Evolutionary conservation across 2,329 filamentous ascomycete genomes (phyloP).

Genomic region (Fusarium palustre): DNA sequence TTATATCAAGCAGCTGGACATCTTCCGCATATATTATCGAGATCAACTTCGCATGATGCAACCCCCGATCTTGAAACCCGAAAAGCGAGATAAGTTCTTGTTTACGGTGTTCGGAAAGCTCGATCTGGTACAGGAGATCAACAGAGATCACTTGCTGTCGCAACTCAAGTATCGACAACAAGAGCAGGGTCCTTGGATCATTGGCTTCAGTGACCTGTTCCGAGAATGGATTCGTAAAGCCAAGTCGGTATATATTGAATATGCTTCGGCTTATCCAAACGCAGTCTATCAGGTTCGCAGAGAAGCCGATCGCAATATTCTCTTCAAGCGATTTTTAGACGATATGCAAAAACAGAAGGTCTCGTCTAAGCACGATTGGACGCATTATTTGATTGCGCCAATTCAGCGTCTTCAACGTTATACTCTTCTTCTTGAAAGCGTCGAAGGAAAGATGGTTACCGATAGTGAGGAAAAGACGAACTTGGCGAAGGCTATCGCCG

Average conservation of each 20-base stretch:
- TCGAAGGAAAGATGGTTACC: slow-evolving; percentile 83
- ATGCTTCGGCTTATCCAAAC: slow-evolving; percentile 86
- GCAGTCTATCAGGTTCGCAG: slow-evolving; percentile 86
- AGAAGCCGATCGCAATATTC: slow-evolving; percentile 84
- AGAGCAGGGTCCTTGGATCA: slow-evolving; percentile 94
- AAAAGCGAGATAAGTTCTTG: slow-evolving; percentile 83
- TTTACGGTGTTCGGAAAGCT: slow-evolving; percentile 90
- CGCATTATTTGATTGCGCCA: slow-evolving; percentile 91
- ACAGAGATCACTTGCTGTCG: slow-evolving; percentile 90
- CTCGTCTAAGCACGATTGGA: slow-evolving; percentile 89
- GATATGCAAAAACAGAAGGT: slow-evolving; percentile 81
- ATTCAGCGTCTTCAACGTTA: slow-evolving; percentile 95
- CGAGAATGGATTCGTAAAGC: slow-evolving; percentile 98
- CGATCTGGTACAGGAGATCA: slow-evolving; percentile 87
- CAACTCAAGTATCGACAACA: slow-evolving; percentile 97
- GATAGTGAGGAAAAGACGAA: slow-evolving; percentile 93
- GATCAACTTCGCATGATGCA: slow-evolving; percentile 80
- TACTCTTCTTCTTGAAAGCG: slow-evolving; percentile 82
- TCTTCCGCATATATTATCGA: slow-evolving; percentile 85
- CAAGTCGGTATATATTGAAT: slow-evolving; percentile 87
- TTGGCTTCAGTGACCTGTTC: slow-evolving; percentile 96
- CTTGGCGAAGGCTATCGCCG: slow-evolving; percentile 84
- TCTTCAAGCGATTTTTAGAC: slow-evolving; percentile 89
- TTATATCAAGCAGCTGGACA: slow-evolving; percentile 89
- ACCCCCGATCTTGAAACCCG: slow-evolving; percentile 83